phyloP scores from a whole-genome alignment of 202 grass and related monocot species.

The Zoysia matrella region DNA sequence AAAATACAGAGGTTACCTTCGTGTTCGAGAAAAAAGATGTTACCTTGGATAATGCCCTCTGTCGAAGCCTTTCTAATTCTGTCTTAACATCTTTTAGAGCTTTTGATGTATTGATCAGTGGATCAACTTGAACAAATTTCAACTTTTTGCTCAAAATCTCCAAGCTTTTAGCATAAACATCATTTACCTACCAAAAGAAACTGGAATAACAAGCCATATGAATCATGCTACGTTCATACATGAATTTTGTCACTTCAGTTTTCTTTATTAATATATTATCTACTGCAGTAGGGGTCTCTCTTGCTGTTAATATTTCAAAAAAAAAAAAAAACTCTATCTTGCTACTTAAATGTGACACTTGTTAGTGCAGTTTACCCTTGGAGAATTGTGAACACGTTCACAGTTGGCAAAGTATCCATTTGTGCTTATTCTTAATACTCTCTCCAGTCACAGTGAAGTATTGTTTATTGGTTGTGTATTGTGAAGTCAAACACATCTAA shows the following conservation, averaged over 20 bases:
- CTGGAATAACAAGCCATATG: slow-evolving; percentile 56
- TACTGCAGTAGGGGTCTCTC: too few relatives aligned
- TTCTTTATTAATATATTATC: too few relatives aligned
- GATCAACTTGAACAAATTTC: slow-evolving; percentile 71
- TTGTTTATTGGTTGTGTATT: too few relatives aligned
- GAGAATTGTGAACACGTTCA: not conserved
- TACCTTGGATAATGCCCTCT: slow-evolving; percentile 71
- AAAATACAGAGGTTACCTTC: not conserved
- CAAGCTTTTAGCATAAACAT: slow-evolving; percentile 62
- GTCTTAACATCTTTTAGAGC: slow-evolving; percentile 73
- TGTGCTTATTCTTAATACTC: not conserved
- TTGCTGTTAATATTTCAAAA: too few relatives aligned
- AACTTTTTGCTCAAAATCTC: slow-evolving; percentile 76
- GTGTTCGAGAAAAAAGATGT: not conserved
- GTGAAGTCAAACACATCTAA: too few relatives aligned
- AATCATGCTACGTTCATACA: slow-evolving; percentile 33
- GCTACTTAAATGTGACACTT: not conserved
- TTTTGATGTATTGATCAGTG: slow-evolving; percentile 68
- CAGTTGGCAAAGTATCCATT: not conserved
- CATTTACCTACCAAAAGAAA: slow-evolving; percentile 65
- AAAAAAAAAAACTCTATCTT: too few relatives aligned
- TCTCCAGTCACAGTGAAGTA: too few relatives aligned
- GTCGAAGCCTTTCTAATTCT: slow-evolving; percentile 70
- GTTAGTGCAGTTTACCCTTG: not conserved
- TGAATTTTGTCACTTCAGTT: too few relatives aligned